These are phyloP conservation scores for Ophiostoma perfectum DNA, from an alignment of 2,329 filamentous ascomycete species.

Conservation along the genomic window DNA sequence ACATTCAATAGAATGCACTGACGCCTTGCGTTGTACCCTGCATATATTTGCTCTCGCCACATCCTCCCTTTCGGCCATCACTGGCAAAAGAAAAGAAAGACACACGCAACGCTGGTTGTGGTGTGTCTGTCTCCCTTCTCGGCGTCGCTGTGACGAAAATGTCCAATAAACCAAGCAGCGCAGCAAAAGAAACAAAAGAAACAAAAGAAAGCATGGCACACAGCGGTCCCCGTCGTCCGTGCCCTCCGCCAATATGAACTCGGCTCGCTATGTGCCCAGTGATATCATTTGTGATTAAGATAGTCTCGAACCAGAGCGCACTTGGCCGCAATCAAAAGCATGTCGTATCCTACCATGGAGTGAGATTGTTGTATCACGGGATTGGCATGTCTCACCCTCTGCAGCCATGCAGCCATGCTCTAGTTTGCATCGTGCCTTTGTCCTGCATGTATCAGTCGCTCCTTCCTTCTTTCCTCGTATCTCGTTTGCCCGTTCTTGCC, in stretches of 20 bases:
- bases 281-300: not conserved
- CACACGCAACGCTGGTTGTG: not conserved
- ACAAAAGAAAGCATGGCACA: not conserved
- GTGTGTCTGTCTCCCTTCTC: no score
- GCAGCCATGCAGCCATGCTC: no score
- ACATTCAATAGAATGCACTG: not conserved
- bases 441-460: not conserved
- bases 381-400: no score
- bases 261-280: not conserved
- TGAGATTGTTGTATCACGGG: no score
- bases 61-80: no score
- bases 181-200: no score
- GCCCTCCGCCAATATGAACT: not conserved
- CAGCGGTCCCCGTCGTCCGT: not conserved
- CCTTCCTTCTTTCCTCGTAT: not conserved
- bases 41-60: no score
- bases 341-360: no score
- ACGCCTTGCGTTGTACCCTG: no score
- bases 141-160: not conserved
- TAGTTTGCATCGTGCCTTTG: no score
- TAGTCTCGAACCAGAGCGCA: no score
- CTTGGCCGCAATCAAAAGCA: no score
- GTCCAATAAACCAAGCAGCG: not conserved
- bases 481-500: slow-evolving; percentile 1
- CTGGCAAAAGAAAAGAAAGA: not conserved